Conservation (phyloP, 805 yeast species). For the Zygotorulaspora sp. region DNA sequence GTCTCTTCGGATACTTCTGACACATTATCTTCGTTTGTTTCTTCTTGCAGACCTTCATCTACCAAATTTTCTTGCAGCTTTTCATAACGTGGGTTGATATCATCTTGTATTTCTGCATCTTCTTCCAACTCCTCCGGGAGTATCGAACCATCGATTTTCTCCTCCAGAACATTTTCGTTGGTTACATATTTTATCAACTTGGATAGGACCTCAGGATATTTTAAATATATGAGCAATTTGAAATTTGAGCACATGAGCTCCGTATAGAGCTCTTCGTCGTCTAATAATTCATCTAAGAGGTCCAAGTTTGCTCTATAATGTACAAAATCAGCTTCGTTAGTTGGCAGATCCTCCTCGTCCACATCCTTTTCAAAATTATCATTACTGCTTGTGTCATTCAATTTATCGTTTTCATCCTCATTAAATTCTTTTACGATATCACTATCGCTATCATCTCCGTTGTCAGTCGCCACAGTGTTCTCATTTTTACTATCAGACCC, state of each 20-base stretch:
- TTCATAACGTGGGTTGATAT: constrained; percentile 13
- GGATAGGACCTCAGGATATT: constrained; percentile 70
- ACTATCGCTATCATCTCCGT: constrained; percentile 1
- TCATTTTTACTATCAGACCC: not conserved
- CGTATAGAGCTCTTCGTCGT: constrained; percentile 69
- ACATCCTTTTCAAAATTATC: constrained; percentile 27
- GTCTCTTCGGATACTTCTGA: constrained; percentile 34
- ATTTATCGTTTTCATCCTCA: constrained; percentile 8
- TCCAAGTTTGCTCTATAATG: constrained; percentile 40
- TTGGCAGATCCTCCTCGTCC: constrained; percentile 34
- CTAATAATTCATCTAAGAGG: constrained; percentile 56
- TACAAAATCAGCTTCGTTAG: constrained; percentile 33
- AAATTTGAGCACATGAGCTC: constrained; percentile 69
- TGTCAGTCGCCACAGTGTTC: not conserved
- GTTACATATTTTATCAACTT: constrained; percentile 66
- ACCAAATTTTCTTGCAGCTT: constrained; percentile 9
- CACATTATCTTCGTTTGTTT: constrained; percentile 23
- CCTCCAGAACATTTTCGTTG: constrained; percentile 34
- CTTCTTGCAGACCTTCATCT: constrained; percentile 16
- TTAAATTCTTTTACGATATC: constrained; percentile 33
- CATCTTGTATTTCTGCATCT: constrained; percentile 15
- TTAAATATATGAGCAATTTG: constrained; percentile 69
- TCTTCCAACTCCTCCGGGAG: constrained; percentile 12
- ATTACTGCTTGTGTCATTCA: constrained; percentile 20
- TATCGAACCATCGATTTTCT: constrained; percentile 19